These are phyloP conservation scores for Linum tenue DNA, from an alignment of 345 rosid genomes.

Conservation along the genomic window DNA sequence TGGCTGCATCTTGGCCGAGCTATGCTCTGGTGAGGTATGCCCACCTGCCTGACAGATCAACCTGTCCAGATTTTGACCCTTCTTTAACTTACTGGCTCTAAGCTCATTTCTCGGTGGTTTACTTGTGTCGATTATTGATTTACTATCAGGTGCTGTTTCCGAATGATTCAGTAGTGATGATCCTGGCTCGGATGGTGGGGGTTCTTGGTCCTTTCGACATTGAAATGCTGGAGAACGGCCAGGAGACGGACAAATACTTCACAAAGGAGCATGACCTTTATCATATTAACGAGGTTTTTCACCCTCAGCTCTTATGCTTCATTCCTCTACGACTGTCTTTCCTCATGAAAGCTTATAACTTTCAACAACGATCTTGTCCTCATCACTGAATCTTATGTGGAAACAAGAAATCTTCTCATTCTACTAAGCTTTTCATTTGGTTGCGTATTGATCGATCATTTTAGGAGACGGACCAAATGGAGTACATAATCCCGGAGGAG, in stretches of 20 bases:
- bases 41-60: neutral
- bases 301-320: too few species aligned
- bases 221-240: slow-evolving; percentile 70
- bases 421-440: too few species aligned
- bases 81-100: too few species aligned
- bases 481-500: slow-evolving; percentile 65
- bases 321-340: too few species aligned
- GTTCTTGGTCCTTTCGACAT: slow-evolving; percentile 70
- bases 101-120: too few species aligned
- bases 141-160: slow-evolving; percentile 82
- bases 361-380: too few species aligned
- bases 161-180: slow-evolving; percentile 65
- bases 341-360: too few species aligned
- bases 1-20: slow-evolving; percentile 90
- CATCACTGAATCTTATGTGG: too few species aligned
- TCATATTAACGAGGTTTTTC: slow-evolving; percentile 56
- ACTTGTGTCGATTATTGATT: neutral
- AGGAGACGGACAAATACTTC: slow-evolving; percentile 76
- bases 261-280: slow-evolving; percentile 70
- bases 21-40: slow-evolving; percentile 84
- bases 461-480: slow-evolving; percentile 72
- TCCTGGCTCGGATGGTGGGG: slow-evolving; percentile 63
- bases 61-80: too few species aligned
- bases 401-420: too few species aligned
- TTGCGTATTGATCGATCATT: neutral